phyloP scores from a whole-genome alignment of 2,329 filamentous ascomycete genomes.

The Juglanconis sp. region DNA sequence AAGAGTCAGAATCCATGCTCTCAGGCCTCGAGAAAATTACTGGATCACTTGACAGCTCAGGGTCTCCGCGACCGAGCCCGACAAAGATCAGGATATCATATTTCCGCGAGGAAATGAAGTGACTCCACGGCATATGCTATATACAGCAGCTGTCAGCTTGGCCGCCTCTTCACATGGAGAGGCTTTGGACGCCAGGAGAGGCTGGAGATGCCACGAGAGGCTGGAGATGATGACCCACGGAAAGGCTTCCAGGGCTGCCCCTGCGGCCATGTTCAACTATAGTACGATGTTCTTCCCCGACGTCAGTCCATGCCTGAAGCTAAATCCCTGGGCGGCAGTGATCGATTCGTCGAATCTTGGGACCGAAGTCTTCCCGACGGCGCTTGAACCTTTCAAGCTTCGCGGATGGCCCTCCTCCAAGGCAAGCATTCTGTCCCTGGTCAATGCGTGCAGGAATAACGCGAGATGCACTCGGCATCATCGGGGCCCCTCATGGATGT shows the following conservation, averaged over 20 bases:
- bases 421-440: neutral
- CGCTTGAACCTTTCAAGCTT: neutral
- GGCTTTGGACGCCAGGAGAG: too few species aligned
- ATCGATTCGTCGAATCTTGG: neutral
- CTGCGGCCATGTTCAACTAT: too few species aligned
- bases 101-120: constrained; percentile 1
- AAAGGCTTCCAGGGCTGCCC: too few species aligned
- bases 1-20: constrained; percentile 1
- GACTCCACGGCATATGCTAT: neutral
- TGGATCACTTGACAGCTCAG: constrained; percentile 2
- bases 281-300: neutral
- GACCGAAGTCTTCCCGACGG: neutral
- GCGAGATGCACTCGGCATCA: neutral
- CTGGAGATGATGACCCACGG: too few species aligned
- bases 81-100: neutral
- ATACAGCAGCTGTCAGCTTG: neutral
- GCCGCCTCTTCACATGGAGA: too few species aligned
- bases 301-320: neutral
- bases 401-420: neutral
- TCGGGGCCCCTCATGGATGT: too few species aligned
- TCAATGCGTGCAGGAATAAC: too few species aligned
- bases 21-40: neutral
- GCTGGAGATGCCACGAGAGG: too few species aligned
- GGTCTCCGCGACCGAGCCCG: neutral
- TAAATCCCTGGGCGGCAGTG: neutral